A percentile compares a stretch with the other conserved stretches of the same genome.
Conservation (phyloP, 192 early-diverging fungal genomes). For the Coemansia sp. region DNA sequence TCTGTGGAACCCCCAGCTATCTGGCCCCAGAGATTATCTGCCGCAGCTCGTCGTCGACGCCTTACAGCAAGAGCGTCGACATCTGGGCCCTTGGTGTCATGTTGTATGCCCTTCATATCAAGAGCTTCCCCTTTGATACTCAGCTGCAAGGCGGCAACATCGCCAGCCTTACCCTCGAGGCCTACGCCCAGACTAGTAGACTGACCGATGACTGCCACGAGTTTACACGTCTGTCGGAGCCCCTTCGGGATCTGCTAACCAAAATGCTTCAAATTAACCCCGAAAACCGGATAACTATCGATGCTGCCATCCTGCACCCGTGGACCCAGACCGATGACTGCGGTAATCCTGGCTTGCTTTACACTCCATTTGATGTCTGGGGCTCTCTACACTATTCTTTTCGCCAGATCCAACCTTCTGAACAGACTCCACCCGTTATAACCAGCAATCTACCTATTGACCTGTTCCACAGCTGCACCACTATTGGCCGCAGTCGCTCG, state of each 20-base stretch:
- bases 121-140: conserved; percentile 45
- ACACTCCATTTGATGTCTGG: conserved; percentile 30
- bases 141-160: conserved; percentile 15
- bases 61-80: conserved; percentile 47
- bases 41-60: conserved; percentile 27
- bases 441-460: conserved; percentile 8
- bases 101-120: conserved; percentile 40
- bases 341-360: conserved; percentile 25
- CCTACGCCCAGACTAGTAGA: conserved; percentile 22
- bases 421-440: no score
- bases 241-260: conserved; percentile 22
- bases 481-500: conserved; percentile 32
- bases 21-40: conserved; percentile 55
- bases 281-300: conserved; percentile 18
- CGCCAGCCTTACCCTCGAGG: conserved; percentile 15
- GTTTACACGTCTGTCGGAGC: conserved; percentile 18
- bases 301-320: conserved; percentile 31
- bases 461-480: conserved; percentile 26
- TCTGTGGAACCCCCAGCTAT: conserved; percentile 60
- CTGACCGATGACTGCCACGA: conserved; percentile 18
- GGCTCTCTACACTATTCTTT: conserved; percentile 13
- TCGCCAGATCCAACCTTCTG: not conserved
- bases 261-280: conserved; percentile 38
- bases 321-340: conserved; percentile 40
- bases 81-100: conserved; percentile 54